Evolutionary conservation across 139 green algal genomes (phyloP).

Genomic region (Zygnema circumcarinatum): DNA sequence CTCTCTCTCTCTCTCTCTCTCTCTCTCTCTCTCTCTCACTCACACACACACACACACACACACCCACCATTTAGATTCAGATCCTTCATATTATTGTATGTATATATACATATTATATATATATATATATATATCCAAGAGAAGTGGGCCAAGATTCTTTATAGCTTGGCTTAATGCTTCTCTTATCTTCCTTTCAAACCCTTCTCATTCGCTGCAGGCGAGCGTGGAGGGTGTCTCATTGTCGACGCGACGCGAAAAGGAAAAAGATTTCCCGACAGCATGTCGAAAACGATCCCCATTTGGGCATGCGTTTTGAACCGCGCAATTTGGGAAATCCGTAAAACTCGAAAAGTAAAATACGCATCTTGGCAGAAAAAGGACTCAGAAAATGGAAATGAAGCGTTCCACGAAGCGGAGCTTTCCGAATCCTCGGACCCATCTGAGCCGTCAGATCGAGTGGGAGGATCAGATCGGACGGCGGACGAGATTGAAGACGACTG

Average conservation of each 20-base stretch:
- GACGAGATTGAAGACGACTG: conserved; percentile 35
- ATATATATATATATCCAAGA: no score
- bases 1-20: no score
- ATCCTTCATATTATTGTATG: no score
- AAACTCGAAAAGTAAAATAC: not conserved
- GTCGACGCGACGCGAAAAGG: conserved; percentile 90
- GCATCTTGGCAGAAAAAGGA: not conserved
- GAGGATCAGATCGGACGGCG: not conserved
- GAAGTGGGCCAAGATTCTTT: no score
- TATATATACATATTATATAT: no score
- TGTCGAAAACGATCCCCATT: conserved; percentile 95
- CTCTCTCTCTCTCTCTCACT: no score
- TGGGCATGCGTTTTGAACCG: conserved; percentile 89
- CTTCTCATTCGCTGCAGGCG: not conserved
- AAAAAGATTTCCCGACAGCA: conserved; percentile 89
- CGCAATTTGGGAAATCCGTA: conserved; percentile 61
- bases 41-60: no score
- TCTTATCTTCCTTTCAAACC: no score
- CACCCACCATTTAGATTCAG: no score
- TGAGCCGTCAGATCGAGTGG: not conserved
- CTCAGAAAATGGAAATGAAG: conserved; percentile 27
- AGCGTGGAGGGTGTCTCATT: conserved; percentile 73
- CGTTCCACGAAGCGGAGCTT: not conserved
- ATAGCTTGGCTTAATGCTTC: no score
- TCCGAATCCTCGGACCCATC: not conserved